phyloP scores from a whole-genome alignment of 2,329 filamentous ascomycete genomes.

The Fusarium chuoi region DNA sequence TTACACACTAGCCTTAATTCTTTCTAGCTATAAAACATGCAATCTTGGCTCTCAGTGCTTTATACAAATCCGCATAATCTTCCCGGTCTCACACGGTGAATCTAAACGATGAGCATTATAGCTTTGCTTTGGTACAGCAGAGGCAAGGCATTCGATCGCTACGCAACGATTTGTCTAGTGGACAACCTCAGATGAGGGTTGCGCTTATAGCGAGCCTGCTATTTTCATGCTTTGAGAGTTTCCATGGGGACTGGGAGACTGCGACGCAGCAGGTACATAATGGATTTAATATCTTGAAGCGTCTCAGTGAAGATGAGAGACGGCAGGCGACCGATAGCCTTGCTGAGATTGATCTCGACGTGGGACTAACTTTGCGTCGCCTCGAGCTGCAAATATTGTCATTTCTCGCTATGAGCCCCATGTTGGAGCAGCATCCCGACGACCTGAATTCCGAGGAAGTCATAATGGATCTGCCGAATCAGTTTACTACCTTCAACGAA shows the following conservation, averaged over 20 bases:
- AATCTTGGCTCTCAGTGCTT: neutral
- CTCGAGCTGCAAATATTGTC: neutral
- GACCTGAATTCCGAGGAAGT: accelerated
- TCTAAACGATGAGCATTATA: neutral
- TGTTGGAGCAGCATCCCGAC: neutral
- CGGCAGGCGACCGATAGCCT: neutral
- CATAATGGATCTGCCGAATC: accelerated
- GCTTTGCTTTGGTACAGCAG: neutral
- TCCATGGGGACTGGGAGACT: neutral
- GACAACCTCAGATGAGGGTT: neutral
- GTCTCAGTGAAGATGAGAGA: neutral
- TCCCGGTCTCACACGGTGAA: neutral
- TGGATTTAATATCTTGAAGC: neutral
- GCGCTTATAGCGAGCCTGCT: neutral
- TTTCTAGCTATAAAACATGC: neutral
- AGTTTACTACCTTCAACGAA: neutral
- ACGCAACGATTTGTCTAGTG: neutral
- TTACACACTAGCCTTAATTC: no score
- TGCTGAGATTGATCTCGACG: neutral
- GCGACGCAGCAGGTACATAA: neutral
- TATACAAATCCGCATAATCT: neutral
- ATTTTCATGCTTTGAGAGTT: neutral
- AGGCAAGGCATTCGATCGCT: neutral
- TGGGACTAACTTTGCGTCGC: neutral
- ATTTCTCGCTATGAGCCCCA: neutral